A percentile compares a stretch with the other conserved stretches of the same genome.
These are phyloP conservation scores for Firmiana major DNA, from an alignment of 345 rosid species.

Conservation along the genomic window DNA sequence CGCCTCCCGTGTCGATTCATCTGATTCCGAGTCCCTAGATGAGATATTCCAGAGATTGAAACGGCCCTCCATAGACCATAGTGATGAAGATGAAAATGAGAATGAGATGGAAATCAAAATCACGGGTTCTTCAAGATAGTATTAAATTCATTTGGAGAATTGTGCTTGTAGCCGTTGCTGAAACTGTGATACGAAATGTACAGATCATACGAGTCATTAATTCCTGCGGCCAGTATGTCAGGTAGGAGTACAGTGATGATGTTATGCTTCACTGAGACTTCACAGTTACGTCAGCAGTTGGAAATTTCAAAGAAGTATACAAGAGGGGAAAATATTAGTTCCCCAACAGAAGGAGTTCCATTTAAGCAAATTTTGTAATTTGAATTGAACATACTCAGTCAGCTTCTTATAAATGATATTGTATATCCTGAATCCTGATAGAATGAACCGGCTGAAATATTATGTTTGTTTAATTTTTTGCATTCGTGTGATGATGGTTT, in stretches of 20 bases:
- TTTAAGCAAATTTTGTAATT: constrained; percentile 7
- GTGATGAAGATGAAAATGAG: constrained; percentile 31
- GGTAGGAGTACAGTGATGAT: constrained; percentile 5
- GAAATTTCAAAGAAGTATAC: not conserved
- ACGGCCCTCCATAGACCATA: constrained; percentile 50
- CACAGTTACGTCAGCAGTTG: not conserved
- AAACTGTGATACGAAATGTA: constrained; percentile 26
- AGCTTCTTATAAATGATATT: not conserved
- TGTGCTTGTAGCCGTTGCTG: constrained; percentile 3
- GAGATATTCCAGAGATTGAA: constrained; percentile 91
- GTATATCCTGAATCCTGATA: not conserved
- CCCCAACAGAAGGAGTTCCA: not conserved
- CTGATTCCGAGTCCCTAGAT: constrained; percentile 62
- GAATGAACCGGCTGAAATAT: not conserved
- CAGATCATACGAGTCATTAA: constrained; percentile 10
- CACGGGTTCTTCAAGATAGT: constrained; percentile 29
- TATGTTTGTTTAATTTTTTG: no score
- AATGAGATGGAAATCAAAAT: constrained; percentile 13
- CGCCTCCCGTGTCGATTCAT: constrained; percentile 32
- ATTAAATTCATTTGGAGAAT: constrained; percentile 10
- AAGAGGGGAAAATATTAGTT: not conserved
- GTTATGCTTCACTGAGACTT: not conserved
- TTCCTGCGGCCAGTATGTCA: not conserved
- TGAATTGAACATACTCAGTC: not conserved
- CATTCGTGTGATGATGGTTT: not conserved